These are phyloP conservation scores for Ceratopteris richardii DNA, from an alignment of 75 land plant genomes.

Conservation along the genomic window DNA sequence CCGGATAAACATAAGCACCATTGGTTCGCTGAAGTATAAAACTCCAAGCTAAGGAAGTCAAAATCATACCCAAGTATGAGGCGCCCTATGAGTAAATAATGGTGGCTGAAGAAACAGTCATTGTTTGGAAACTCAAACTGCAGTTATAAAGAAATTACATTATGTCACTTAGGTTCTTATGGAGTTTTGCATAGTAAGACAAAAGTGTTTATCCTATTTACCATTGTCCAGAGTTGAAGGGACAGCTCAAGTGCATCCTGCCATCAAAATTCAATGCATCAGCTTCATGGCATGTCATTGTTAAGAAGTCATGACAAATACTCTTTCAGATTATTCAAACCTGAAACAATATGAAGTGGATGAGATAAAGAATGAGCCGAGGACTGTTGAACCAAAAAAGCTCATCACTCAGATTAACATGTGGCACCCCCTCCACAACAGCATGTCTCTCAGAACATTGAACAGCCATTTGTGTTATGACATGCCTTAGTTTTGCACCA, in stretches of 20 bases:
- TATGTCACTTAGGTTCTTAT: too few relatives aligned
- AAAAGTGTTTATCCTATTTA: slow-evolving; percentile 13
- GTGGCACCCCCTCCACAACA: slow-evolving; percentile 51
- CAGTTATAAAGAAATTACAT: neutral
- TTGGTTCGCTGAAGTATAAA: neutral
- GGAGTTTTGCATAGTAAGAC: neutral
- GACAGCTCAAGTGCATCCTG: slow-evolving; percentile 90
- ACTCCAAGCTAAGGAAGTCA: too few relatives aligned
- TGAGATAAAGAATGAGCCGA: slow-evolving; percentile 42
- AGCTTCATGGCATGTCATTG: neutral
- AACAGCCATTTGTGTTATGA: slow-evolving; percentile 63
- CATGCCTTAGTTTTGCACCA: slow-evolving; percentile 77
- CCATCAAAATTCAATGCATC: neutral
- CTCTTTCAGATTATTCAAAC: slow-evolving; percentile 14
- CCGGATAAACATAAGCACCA: neutral
- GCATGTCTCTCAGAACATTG: slow-evolving; percentile 48
- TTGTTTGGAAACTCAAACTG: neutral
- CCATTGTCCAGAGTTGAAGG: slow-evolving; percentile 83
- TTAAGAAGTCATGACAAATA: neutral
- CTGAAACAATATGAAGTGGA: slow-evolving; percentile 80
- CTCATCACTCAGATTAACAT: slow-evolving; percentile 51
- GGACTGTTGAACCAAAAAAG: slow-evolving; percentile 85
- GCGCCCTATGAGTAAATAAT: slow-evolving; percentile 1
- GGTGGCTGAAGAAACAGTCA: neutral
- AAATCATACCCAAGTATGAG: slow-evolving; percentile 2